These are phyloP conservation scores for Volutella citrinella DNA, from an alignment of 2,329 filamentous ascomycete species.

Conservation along the genomic window DNA sequence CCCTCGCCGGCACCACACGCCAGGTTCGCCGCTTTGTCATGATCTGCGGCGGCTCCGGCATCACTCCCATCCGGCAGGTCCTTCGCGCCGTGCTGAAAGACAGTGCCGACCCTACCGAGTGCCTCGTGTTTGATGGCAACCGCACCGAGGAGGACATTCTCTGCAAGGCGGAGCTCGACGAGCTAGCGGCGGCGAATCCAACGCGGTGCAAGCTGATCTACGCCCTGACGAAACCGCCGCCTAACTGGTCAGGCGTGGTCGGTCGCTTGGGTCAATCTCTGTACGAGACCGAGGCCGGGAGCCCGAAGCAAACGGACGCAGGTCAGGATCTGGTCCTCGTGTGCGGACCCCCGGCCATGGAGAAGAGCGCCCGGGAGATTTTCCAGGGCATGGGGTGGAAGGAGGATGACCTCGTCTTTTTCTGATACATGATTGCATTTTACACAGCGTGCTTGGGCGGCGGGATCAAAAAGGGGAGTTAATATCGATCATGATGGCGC, in stretches of 20 bases:
- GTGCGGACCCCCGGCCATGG: conserved; percentile 75
- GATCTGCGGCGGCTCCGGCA: conserved; percentile 85
- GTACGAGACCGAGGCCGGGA: conserved; percentile 55
- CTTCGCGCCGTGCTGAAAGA: conserved; percentile 64
- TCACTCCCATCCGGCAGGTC: conserved; percentile 89
- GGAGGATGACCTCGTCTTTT: conserved; percentile 26
- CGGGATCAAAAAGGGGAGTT: too few species aligned
- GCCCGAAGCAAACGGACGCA: conserved; percentile 31
- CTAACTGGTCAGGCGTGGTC: conserved; percentile 63
- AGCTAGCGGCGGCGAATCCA: conserved; percentile 49
- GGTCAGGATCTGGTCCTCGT: conserved; percentile 65
- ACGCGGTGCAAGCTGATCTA: conserved; percentile 64
- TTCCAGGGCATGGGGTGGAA: conserved; percentile 61
- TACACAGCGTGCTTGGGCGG: too few species aligned
- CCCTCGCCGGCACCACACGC: conserved; percentile 54
- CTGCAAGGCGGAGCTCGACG: conserved; percentile 69
- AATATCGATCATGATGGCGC: too few species aligned
- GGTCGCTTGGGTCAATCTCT: conserved; percentile 66
- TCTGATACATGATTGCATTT: conserved; percentile 12
- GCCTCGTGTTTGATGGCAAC: conserved; percentile 77
- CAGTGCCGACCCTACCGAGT: conserved; percentile 59
- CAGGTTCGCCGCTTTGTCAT: conserved; percentile 70
- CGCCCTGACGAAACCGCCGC: conserved; percentile 61
- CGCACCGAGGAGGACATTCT: conserved; percentile 77
- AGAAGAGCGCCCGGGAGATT: conserved; percentile 60